Conservation (phyloP, 2,329 filamentous ascomycete species). For the Tympanopsis confertula region DNA sequence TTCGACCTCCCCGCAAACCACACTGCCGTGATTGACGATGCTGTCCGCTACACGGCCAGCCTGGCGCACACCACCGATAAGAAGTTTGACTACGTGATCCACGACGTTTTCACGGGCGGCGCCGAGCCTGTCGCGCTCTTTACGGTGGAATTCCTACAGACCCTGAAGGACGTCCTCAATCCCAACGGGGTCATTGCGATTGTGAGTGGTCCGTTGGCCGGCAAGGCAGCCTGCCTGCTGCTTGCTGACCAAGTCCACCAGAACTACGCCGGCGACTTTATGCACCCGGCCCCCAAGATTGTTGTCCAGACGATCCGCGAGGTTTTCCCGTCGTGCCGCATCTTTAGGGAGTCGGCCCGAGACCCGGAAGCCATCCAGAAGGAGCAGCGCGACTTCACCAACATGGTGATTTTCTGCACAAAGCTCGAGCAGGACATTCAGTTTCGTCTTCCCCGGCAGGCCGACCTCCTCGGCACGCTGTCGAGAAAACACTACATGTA, state of each 20-base stretch:
- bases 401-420: slow-evolving; percentile 90
- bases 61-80: slow-evolving; percentile 27
- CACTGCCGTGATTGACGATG: slow-evolving; percentile 69
- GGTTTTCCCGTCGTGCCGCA: slow-evolving; percentile 79
- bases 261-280: slow-evolving; percentile 91
- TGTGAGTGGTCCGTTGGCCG: slow-evolving; percentile 33
- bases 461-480: slow-evolving; percentile 63
- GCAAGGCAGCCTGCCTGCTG: background rate
- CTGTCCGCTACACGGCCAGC: slow-evolving; percentile 53
- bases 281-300: slow-evolving; percentile 62
- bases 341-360: slow-evolving; percentile 69
- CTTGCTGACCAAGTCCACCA: slow-evolving; percentile 17
- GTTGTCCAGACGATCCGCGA: slow-evolving; percentile 71
- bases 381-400: slow-evolving; percentile 65
- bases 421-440: slow-evolving; percentile 40
- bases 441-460: slow-evolving; percentile 54
- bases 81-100: slow-evolving; percentile 82
- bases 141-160: slow-evolving; percentile 69
- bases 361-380: slow-evolving; percentile 31
- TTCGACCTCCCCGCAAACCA: slow-evolving; percentile 72
- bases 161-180: slow-evolving; percentile 60
- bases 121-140: slow-evolving; percentile 84
- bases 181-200: slow-evolving; percentile 78
- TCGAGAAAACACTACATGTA: slow-evolving; percentile 59
- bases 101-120: slow-evolving; percentile 95